phyloP scores from a whole-genome alignment of 805 yeast genomes.

The Huiozyma naganishii region DNA sequence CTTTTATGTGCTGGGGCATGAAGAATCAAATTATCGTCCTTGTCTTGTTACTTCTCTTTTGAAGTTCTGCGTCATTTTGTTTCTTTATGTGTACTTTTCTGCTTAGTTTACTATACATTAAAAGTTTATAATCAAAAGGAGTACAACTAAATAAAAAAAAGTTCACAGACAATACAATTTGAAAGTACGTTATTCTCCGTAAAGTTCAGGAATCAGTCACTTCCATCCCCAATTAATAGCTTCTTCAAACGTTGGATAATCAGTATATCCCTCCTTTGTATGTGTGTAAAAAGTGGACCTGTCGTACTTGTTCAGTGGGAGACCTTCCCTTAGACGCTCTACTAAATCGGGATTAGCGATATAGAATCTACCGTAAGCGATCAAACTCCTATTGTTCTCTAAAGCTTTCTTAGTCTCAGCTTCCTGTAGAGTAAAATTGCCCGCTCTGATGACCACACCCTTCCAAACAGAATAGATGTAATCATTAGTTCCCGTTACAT shows the following conservation, averaged over 20 bases:
- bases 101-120: too few relatives aligned
- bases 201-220: not conserved
- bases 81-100: too few relatives aligned
- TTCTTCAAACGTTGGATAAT: slow-evolving; percentile 28
- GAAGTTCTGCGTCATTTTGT: too few relatives aligned
- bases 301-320: slow-evolving; percentile 33
- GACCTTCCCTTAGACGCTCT: slow-evolving; percentile 30
- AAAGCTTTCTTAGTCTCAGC: slow-evolving; percentile 18
- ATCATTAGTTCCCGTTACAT: slow-evolving; percentile 24
- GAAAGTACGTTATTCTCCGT: not conserved
- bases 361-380: slow-evolving; percentile 35
- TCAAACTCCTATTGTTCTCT: slow-evolving; percentile 31
- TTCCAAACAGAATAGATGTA: slow-evolving; percentile 32
- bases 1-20: too few relatives aligned
- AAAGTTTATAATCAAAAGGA: too few relatives aligned
- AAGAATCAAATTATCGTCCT: too few relatives aligned
- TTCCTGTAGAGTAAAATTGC: slow-evolving; percentile 19
- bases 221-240: slow-evolving; percentile 5
- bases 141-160: too few relatives aligned
- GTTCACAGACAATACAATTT: too few relatives aligned
- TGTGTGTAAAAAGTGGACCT: slow-evolving; percentile 36
- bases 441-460: slow-evolving; percentile 33
- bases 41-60: too few relatives aligned
- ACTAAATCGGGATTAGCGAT: slow-evolving; percentile 46
- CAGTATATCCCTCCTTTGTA: slow-evolving; percentile 31